phyloP scores from a whole-genome alignment of 805 yeast genomes.

The Sugiyamaella chiloensis region DNA sequence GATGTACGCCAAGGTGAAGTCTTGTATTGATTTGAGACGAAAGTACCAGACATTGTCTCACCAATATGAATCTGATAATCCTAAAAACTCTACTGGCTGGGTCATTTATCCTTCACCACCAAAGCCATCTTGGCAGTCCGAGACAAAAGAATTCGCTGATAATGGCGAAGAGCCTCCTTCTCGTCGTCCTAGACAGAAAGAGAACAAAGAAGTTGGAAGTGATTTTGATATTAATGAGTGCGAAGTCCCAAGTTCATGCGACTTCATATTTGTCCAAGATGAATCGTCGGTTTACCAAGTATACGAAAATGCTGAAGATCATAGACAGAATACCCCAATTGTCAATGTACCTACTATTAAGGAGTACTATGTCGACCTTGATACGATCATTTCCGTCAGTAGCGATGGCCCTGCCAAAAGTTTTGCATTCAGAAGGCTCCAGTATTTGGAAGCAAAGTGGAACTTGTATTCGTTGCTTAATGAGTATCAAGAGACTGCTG shows the following conservation, averaged over 20 bases:
- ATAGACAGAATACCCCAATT: constrained; percentile 35
- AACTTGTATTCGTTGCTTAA: constrained; percentile 81
- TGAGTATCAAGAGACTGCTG: constrained; percentile 89
- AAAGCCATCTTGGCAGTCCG: constrained; percentile 74
- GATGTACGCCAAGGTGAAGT: constrained; percentile 37
- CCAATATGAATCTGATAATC: constrained; percentile 76
- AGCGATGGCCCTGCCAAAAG: constrained; percentile 96
- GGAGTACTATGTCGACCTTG: constrained; percentile 84
- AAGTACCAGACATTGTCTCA: constrained; percentile 68
- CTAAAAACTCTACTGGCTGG: constrained; percentile 77
- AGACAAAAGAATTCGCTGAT: constrained; percentile 47
- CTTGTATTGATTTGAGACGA: constrained; percentile 69
- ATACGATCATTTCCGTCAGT: constrained; percentile 65
- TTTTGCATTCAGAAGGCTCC: constrained; percentile 89
- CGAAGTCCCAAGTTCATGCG: constrained; percentile 51
- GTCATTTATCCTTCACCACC: constrained; percentile 90
- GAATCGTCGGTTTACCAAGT: constrained; percentile 71
- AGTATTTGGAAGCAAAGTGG: constrained; percentile 96
- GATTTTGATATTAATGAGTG: constrained; percentile 59
- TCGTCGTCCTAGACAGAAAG: constrained; percentile 5
- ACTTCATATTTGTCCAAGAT: constrained; percentile 46
- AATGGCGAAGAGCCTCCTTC: constrained; percentile 6
- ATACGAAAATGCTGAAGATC: constrained; percentile 36
- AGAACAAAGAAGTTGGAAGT: constrained; percentile 35
- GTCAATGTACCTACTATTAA: constrained; percentile 69